These are phyloP conservation scores for Bjerkandera adusta DNA, from an alignment of 1,284 basidiomycete species.

Conservation along the genomic window DNA sequence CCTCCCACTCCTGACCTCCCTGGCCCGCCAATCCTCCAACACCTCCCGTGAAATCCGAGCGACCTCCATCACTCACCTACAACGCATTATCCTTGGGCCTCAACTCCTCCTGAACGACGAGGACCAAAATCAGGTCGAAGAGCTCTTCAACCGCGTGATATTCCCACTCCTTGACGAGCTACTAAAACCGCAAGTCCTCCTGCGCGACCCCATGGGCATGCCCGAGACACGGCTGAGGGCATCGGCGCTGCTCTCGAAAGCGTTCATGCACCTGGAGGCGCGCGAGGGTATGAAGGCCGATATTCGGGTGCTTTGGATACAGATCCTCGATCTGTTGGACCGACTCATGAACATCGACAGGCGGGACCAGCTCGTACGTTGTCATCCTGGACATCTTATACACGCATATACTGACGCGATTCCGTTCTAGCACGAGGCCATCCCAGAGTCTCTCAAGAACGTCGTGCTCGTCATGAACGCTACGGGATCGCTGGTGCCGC, in stretches of 20 bases:
- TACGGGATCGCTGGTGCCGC: constrained; percentile 77
- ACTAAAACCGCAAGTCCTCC: constrained; percentile 80
- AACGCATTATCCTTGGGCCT: constrained; percentile 84
- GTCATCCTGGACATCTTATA: constrained; percentile 12
- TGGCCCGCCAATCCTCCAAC: constrained; percentile 86
- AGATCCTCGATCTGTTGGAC: constrained; percentile 90
- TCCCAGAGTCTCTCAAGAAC: constrained; percentile 97
- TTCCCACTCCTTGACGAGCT: constrained; percentile 94
- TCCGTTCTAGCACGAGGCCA: constrained; percentile 76
- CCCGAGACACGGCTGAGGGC: constrained; percentile 88
- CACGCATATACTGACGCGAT: constrained; percentile 12
- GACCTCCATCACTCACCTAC: constrained; percentile 80
- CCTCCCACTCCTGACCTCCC: constrained; percentile 76
- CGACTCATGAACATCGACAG: constrained; percentile 85
- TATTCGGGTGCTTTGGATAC: constrained; percentile 83
- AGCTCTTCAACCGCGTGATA: constrained; percentile 87
- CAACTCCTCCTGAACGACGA: constrained; percentile 60
- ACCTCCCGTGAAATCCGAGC: constrained; percentile 85
- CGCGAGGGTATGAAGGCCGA: constrained; percentile 68
- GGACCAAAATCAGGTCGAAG: constrained; percentile 65
- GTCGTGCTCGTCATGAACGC: constrained; percentile 96
- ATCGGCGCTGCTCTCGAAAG: constrained; percentile 88
- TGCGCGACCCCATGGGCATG: constrained; percentile 83
- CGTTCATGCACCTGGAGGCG: constrained; percentile 91
- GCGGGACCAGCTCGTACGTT: constrained; percentile 64